These are phyloP conservation scores for Gloeopeniophorella convolvens DNA, from an alignment of 768 basidiomycete genomes.

Conservation along the genomic window DNA sequence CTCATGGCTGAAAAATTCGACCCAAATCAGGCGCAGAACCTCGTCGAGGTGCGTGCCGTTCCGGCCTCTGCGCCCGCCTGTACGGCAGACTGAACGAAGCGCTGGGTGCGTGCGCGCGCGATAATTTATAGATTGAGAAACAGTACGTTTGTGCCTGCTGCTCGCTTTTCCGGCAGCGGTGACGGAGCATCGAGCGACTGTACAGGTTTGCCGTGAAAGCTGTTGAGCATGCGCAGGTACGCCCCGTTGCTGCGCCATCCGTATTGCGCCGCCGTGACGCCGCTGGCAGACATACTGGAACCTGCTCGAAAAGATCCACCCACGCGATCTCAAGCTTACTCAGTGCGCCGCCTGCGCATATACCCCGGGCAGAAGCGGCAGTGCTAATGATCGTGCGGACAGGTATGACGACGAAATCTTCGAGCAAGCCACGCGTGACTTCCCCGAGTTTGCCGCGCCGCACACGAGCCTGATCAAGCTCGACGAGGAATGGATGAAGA, in stretches of 20 bases:
- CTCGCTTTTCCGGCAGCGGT: neutral
- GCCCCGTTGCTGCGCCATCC: constrained; percentile 21
- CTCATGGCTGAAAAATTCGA: constrained; percentile 50
- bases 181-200: constrained; percentile 12
- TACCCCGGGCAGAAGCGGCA: neutral
- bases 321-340: constrained; percentile 72
- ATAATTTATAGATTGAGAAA: constrained; percentile 75
- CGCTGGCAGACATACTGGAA: constrained; percentile 84
- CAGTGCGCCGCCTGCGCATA: constrained; percentile 43
- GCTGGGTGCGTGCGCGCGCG: neutral
- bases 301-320: constrained; percentile 73
- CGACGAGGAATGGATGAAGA: constrained; percentile 94
- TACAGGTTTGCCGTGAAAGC: constrained; percentile 85
- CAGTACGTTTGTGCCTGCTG: constrained; percentile 51
- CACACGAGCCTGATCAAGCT: constrained; percentile 45
- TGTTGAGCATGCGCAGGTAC: constrained; percentile 91
- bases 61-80: neutral
- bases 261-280: constrained; percentile 3
- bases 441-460: constrained; percentile 63
- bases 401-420: constrained; percentile 85
- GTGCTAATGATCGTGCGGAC: neutral
- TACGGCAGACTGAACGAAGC: neutral
- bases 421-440: constrained; percentile 62
- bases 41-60: constrained; percentile 59
- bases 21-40: constrained; percentile 88